Evolutionary conservation across 352 stramenopile species (phyloP), one percentile per base, ranked within the genome.

Genomic region (Pythium apleroticum): DNA sequence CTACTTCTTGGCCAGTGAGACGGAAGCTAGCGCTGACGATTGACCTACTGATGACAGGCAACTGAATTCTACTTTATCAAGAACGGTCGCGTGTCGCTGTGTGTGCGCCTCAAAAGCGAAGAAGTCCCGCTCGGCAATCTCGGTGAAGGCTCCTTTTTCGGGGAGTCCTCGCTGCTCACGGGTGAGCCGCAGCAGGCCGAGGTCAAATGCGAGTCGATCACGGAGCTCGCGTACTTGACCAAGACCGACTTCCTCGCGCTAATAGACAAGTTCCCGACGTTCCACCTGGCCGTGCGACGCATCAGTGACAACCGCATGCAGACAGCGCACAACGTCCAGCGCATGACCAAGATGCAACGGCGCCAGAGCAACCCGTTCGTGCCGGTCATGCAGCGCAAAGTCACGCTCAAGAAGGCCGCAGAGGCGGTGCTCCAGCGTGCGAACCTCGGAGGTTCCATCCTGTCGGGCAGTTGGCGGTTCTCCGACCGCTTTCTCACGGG

Each of bases 11-110:
- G n/a, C n/a, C n/a, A n/a, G n/a, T n/a, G n/a, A n/a, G n/a, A n/a
- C n/a, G n/a, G n/a, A n/a, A n/a, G n/a, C n/a, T n/a, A n/a, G n/a
- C n/a, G n/a, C n/a, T n/a, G n/a, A n/a, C n/a, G n/a, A n/a, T n/a
- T n/a, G n/a, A n/a, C n/a, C n/a, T n/a, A n/a, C n/a, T n/a, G n/a
- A 24, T 24, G 39, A 17, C 50, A 79, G 69, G 75, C 68, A 30
- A 76, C 56, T 22, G 79, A 90, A 66, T 90, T 93, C 54, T 93
- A 91, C 60, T 89, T 93, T 33, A 91, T 93, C 57, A 88, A 87
- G 52, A 78, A 73, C 52, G 82, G 78, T 1, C 74, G 76, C 30
- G 84, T 90, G 11, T 87, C 76, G 11, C 66, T 90, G 1, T 81
- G 70, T n/a, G 77, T 88, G 4, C 46, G 73, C 3, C 53, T 72